These are phyloP conservation scores for Podospora fimiseda DNA, from an alignment of 495 filamentous ascomycete species.

Conservation along the genomic window DNA sequence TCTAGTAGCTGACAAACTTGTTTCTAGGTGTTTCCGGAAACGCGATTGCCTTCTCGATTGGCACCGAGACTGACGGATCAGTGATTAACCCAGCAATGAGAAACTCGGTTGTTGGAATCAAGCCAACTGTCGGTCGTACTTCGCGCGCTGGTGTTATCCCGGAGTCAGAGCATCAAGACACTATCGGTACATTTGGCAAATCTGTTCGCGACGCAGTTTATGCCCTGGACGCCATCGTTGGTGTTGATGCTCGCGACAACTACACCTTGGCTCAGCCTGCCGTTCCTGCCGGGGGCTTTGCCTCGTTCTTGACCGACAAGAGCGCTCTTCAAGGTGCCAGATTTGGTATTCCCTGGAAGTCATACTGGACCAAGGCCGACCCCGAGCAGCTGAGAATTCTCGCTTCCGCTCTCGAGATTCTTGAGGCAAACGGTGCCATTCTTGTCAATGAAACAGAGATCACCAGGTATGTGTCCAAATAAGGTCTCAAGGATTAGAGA, in stretches of 20 bases:
- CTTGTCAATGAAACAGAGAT: constrained; percentile 67
- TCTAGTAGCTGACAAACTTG: no score
- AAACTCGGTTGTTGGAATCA: constrained; percentile 55
- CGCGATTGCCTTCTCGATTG: constrained; percentile 54
- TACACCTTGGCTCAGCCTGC: constrained; percentile 49
- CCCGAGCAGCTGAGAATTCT: constrained; percentile 47
- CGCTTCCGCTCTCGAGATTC: constrained; percentile 45
- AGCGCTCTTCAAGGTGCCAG: constrained; percentile 51
- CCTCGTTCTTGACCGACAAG: constrained; percentile 47
- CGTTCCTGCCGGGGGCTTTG: constrained; percentile 50
- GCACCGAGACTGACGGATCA: constrained; percentile 66
- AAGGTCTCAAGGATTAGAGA: no score
- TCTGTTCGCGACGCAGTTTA: constrained; percentile 63
- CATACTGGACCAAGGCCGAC: constrained; percentile 57
- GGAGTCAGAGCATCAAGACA: constrained; percentile 59
- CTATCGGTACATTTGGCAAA: constrained; percentile 58
- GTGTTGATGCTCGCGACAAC: constrained; percentile 34
- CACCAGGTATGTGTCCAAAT: constrained; percentile 50
- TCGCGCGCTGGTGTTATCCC: constrained; percentile 60
- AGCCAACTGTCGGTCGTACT: constrained; percentile 65
- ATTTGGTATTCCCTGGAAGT: constrained; percentile 66
- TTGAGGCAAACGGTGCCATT: constrained; percentile 56
- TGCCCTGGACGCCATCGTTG: constrained; percentile 58
- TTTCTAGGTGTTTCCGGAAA: constrained; percentile 63
- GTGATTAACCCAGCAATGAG: constrained; percentile 65